phyloP scores from a whole-genome alignment of 2,329 filamentous ascomycete genomes.

The Albifimbria verrucaria region DNA sequence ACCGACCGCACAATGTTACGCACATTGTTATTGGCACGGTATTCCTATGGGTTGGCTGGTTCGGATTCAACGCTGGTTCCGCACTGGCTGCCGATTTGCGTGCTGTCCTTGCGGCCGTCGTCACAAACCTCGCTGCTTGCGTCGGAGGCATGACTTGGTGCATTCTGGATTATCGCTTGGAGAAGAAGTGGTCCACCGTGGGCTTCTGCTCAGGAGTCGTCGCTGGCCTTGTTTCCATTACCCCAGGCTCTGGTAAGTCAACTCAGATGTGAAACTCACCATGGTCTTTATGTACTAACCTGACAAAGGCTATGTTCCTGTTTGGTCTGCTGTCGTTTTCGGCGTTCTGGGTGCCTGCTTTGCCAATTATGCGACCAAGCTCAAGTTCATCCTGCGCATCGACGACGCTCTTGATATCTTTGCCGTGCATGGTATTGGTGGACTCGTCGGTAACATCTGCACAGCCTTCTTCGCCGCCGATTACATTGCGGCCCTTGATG shows the following conservation, averaged over 20 bases:
- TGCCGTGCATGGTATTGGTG: constrained; percentile 76
- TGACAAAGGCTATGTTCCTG: constrained; percentile 63
- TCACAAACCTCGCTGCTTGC: constrained; percentile 81
- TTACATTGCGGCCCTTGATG: constrained; percentile 80
- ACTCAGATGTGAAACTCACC: neutral
- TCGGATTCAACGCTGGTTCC: constrained; percentile 89
- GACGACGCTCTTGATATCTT: constrained; percentile 90
- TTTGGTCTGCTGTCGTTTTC: constrained; percentile 79
- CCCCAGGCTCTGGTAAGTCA: constrained; percentile 69
- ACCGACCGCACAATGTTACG: constrained; percentile 88
- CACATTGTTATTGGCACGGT: constrained; percentile 91
- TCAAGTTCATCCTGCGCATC: constrained; percentile 78
- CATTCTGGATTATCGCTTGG: constrained; percentile 81
- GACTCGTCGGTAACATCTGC: constrained; percentile 73
- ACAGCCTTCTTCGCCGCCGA: constrained; percentile 82
- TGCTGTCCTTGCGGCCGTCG: constrained; percentile 80
- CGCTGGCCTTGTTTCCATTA: constrained; percentile 83
- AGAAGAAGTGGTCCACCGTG: constrained; percentile 89
- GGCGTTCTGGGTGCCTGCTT: constrained; percentile 72
- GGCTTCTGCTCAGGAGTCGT: constrained; percentile 91
- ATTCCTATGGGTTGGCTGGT: constrained; percentile 95
- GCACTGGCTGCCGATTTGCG: constrained; percentile 78
- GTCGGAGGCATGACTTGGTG: constrained; percentile 88
- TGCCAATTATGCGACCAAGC: constrained; percentile 87
- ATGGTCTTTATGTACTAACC: constrained; percentile 8